Percentiles rank a stretch among this genome's conserved stretches.
Evolutionary conservation across 129 eudicot genomes (phyloP).

Genomic region (Cynara cardunculus): DNA sequence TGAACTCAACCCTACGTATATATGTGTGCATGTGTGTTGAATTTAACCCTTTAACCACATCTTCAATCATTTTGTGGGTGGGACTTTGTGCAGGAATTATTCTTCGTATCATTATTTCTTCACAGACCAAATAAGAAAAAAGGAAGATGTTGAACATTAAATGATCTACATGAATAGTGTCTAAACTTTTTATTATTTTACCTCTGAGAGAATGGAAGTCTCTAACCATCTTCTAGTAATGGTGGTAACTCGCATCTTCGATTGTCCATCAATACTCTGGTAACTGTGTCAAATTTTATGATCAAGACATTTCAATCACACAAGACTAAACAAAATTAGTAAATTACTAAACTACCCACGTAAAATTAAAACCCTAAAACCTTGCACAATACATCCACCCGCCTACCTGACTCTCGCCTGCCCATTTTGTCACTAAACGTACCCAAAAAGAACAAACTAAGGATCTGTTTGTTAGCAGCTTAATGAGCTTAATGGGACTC

Average conservation of each 20-base stretch:
- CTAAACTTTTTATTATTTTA: conserved; percentile 19
- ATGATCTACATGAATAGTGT: background rate
- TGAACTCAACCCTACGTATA: too few species aligned
- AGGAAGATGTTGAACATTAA: background rate
- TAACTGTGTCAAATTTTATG: conserved; percentile 45
- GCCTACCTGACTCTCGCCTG: background rate
- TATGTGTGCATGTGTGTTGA: too few species aligned
- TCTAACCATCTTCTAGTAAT: conserved; percentile 85
- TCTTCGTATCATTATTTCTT: background rate
- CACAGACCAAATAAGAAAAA: background rate
- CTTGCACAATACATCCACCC: background rate
- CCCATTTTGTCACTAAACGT: background rate
- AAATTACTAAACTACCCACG: background rate
- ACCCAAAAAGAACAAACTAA: background rate
- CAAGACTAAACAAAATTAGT: background rate
- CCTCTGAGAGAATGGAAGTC: conserved; percentile 75
- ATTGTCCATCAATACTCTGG: conserved; percentile 72
- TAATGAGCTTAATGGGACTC: too few species aligned
- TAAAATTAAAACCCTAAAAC: background rate
- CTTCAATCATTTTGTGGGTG: background rate
- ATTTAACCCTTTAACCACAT: too few species aligned
- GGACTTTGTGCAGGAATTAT: background rate
- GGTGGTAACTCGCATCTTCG: conserved; percentile 78
- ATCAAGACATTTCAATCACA: conserved; percentile 9
- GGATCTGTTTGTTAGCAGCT: too few species aligned